Percentiles rank a stretch among this genome's conserved stretches.
These are phyloP conservation scores for Cercospora berteroae DNA, from an alignment of 2,329 filamentous ascomycete species.

Conservation along the genomic window DNA sequence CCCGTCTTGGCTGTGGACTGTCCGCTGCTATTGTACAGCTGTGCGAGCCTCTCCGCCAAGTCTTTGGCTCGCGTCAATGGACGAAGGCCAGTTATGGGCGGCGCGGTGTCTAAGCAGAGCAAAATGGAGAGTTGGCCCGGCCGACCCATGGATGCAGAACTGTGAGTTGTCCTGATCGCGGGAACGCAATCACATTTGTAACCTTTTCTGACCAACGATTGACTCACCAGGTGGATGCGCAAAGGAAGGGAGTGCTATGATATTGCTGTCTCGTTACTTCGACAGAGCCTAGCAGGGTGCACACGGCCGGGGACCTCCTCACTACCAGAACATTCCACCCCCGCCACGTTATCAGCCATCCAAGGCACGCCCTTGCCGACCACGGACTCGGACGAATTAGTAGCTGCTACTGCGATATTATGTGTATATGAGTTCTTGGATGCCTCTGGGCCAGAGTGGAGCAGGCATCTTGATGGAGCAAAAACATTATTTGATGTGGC, in stretches of 20 bases:
- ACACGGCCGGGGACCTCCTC: conserved; percentile 28
- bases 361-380: conserved; percentile 34
- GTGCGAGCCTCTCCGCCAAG: conserved; percentile 62
- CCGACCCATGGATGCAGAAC: conserved; percentile 37
- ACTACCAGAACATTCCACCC: conserved; percentile 29
- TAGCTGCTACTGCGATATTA: conserved; percentile 64
- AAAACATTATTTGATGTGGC: conserved; percentile 60
- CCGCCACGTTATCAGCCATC: conserved; percentile 21
- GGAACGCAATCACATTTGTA: not conserved
- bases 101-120: conserved; percentile 36
- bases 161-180: conserved; percentile 1
- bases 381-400: conserved; percentile 57
- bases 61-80: conserved; percentile 57
- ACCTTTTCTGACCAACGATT: not conserved
- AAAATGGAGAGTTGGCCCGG: conserved; percentile 51
- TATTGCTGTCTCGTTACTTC: conserved; percentile 38
- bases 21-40: conserved; percentile 53
- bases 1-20: conserved; percentile 55
- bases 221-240: conserved; percentile 48
- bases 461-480: conserved; percentile 63
- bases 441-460: conserved; percentile 62
- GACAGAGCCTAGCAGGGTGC: conserved; percentile 35
- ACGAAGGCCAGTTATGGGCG: conserved; percentile 51
- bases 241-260: conserved; percentile 62
- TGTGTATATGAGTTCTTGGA: conserved; percentile 69